A percentile compares a stretch with the other conserved stretches of the same genome.
phyloP scores from a whole-genome alignment of 306 rosid species.

The Abrus precatorius region DNA sequence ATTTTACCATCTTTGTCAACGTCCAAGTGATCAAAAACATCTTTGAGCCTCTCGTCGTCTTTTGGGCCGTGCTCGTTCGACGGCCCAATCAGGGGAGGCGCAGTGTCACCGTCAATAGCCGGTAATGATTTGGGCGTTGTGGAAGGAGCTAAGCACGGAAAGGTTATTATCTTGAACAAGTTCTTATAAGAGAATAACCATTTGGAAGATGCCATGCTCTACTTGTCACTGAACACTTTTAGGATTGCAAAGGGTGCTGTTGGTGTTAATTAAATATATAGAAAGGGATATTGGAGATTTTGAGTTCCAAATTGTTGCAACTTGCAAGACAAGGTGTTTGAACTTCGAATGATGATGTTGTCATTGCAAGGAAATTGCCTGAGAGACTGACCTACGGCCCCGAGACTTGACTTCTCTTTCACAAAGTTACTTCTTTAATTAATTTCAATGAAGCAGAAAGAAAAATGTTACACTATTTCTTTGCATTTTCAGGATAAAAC shows the following conservation, averaged over 20 bases:
- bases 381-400: constrained; percentile 19
- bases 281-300: not conserved
- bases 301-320: not conserved
- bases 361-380: constrained; percentile 48
- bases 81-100: not conserved
- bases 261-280: constrained; percentile 10
- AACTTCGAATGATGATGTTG: not conserved
- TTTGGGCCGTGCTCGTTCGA: not conserved
- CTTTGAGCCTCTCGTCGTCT: constrained; percentile 36
- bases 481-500: constrained; percentile 26
- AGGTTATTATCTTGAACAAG: constrained; percentile 39
- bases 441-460: not conserved
- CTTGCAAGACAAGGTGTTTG: not conserved
- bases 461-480: not conserved
- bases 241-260: not conserved
- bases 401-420: constrained; percentile 41
- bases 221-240: not conserved
- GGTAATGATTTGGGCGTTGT: constrained; percentile 23
- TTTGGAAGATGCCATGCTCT: constrained; percentile 43
- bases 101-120: not conserved
- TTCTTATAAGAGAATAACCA: constrained; percentile 45
- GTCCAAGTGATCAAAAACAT: constrained; percentile 63
- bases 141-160: constrained; percentile 35
- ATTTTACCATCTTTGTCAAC: constrained; percentile 65
- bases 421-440: not conserved